Base-by-base conservation (phyloP, 805 yeast species). In the Soucietia sequanensis region DNA sequence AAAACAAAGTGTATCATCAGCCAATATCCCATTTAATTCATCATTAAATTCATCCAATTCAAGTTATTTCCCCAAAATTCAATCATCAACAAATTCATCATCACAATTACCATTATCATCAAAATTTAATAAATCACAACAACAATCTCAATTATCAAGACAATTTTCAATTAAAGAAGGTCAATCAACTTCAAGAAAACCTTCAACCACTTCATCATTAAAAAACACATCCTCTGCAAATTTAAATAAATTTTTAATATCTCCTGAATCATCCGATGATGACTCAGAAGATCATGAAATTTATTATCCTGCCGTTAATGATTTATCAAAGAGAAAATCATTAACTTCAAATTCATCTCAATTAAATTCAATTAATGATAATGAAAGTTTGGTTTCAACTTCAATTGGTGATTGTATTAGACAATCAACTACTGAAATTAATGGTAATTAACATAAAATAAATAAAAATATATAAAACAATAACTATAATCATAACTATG, bases 361-460 rank as follows among this genome's bases (percentile, higher is more conserved):
- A 27, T 20, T 32, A 5, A 41, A 36, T 27, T 33, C 38, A 15
- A 33, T 48, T 22, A 40, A 40, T 29, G 71, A 63, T 38, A 51
- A 52, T 35, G 70, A 62, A 35, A 62, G 68, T 41, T 59, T 67
- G 26, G 57, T 67, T 19, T 56, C 62, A 19, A 49, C 62, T 17
- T 55, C 68, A 4, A 56, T 65, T 29, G 70, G 65, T 23, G 71
- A 67, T 38, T 65, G 70, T 39, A 50, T 67, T 32, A 55, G 70
- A 40, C 64, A 58, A 41, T 48, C 65, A 24, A 60, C 61, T 26
- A 61, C 65, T 7, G 72, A 66, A 48, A 56, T 67, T 32, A 56
- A 55, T 35, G 62, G 62, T 28, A 27, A 27, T 27, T 36, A 36
- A 18, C 20, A n/a, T n/a, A n/a, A n/a, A n/a, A n/a, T n/a, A n/a